phyloP scores from a whole-genome alignment of 1,284 basidiomycete species.

The Chondrostereum purpureum region DNA sequence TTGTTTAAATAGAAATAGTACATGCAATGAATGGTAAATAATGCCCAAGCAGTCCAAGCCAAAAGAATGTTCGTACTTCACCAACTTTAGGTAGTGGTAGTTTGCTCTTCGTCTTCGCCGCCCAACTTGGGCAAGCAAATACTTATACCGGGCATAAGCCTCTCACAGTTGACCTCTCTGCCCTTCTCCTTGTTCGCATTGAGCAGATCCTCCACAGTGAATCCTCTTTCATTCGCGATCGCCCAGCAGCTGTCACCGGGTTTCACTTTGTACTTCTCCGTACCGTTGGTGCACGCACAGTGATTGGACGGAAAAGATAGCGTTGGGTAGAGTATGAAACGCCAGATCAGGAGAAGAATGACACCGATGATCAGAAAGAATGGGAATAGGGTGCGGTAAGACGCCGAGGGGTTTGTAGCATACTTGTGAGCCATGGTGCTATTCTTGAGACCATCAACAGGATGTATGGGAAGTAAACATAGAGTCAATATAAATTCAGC shows the following conservation, averaged over 20 bases:
- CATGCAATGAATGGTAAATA: no score
- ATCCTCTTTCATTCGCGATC: constrained; percentile 45
- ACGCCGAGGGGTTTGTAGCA: constrained; percentile 25
- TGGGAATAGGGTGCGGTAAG: constrained; percentile 63
- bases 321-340: constrained; percentile 45
- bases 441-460: background rate
- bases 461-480: background rate
- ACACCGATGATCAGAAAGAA: constrained; percentile 69
- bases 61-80: no score
- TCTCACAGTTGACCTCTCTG: constrained; percentile 46
- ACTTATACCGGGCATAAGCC: constrained; percentile 50
- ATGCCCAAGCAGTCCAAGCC: no score
- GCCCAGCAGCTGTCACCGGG: constrained; percentile 70
- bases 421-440: constrained; percentile 11
- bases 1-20: no score
- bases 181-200: background rate
- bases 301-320: constrained; percentile 24
- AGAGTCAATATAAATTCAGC: background rate
- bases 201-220: constrained; percentile 44
- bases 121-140: constrained; percentile 62
- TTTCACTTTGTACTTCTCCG: constrained; percentile 42
- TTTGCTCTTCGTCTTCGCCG: no score
- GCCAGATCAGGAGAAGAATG: constrained; percentile 58
- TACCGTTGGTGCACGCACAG: constrained; percentile 39
- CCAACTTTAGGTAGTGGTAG: no score